These are phyloP conservation scores for Exophiala alcalophila DNA, from an alignment of 2,329 filamentous ascomycete species.

Conservation along the genomic window DNA sequence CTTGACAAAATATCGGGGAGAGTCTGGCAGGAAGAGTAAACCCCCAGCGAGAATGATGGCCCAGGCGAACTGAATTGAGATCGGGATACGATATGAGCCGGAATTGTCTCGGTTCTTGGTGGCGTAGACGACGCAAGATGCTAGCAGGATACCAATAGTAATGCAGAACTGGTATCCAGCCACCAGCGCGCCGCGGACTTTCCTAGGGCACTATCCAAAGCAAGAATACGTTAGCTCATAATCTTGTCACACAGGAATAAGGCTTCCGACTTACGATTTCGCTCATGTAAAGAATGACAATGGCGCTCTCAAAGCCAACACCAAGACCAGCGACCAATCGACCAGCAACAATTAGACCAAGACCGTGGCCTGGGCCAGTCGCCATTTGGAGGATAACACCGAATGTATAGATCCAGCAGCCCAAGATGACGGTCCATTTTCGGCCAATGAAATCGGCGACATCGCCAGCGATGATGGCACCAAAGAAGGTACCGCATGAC, in stretches of 20 bases:
- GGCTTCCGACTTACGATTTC: conserved; percentile 55
- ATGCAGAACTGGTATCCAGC: conserved; percentile 82
- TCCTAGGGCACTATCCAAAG: conserved; percentile 56
- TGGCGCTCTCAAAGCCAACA: conserved; percentile 76
- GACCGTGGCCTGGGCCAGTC: conserved; percentile 38
- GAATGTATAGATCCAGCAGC: conserved; percentile 67
- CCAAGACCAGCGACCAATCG: conserved; percentile 73
- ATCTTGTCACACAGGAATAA: conserved; percentile 12
- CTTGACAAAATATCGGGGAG: conserved; percentile 82
- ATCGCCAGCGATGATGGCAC: conserved; percentile 73
- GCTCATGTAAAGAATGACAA: conserved; percentile 84
- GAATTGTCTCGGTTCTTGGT: conserved; percentile 62
- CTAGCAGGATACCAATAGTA: conserved; percentile 73
- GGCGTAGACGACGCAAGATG: conserved; percentile 70
- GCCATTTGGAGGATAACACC: conserved; percentile 67
- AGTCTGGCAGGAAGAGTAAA: conserved; percentile 76
- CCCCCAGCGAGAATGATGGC: conserved; percentile 68
- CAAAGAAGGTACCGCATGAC: conserved; percentile 74
- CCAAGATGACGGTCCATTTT: conserved; percentile 66
- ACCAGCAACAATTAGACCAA: conserved; percentile 66
- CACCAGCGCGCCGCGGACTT: conserved; percentile 67
- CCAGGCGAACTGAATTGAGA: conserved; percentile 77
- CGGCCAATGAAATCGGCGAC: conserved; percentile 72
- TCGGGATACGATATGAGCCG: conserved; percentile 75
- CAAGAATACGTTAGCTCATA: conserved; percentile 32